These are phyloP conservation scores for Chenopodium album DNA, from an alignment of 148 eudicot species.

Conservation along the genomic window DNA sequence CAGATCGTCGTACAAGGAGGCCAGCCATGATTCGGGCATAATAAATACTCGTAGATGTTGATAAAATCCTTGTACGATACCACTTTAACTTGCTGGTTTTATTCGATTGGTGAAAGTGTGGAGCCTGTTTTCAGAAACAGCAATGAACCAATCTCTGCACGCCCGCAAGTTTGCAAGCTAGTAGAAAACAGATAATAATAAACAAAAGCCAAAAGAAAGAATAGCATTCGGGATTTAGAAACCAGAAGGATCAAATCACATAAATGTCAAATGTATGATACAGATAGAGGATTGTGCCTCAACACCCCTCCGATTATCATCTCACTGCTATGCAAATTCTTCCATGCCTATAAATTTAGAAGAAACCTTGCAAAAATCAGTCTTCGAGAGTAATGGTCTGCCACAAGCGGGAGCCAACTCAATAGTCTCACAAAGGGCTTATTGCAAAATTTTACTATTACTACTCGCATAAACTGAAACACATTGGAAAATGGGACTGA, in stretches of 20 bases:
- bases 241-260: not conserved
- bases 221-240: not conserved
- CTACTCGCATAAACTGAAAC: slow-evolving; percentile 22
- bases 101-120: too few species aligned
- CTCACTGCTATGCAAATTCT: slow-evolving; percentile 9
- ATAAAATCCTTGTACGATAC: too few species aligned
- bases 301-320: not conserved
- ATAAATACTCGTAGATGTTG: too few species aligned
- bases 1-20: too few species aligned
- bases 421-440: slow-evolving; percentile 35
- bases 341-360: not conserved
- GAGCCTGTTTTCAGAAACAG: not conserved
- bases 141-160: not conserved
- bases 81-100: too few species aligned
- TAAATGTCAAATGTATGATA: not conserved
- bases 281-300: not conserved
- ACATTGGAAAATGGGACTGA: not conserved
- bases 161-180: not conserved
- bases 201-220: not conserved
- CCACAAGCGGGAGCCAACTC: slow-evolving; percentile 9
- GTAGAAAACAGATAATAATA: not conserved
- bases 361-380: not conserved
- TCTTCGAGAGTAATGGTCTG: slow-evolving; percentile 1
- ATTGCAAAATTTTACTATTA: slow-evolving; percentile 53
- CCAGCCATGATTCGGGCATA: too few species aligned